These are phyloP conservation scores for Coemansia umbellata DNA, from an alignment of 192 early-diverging fungal genomes.

Conservation along the genomic window DNA sequence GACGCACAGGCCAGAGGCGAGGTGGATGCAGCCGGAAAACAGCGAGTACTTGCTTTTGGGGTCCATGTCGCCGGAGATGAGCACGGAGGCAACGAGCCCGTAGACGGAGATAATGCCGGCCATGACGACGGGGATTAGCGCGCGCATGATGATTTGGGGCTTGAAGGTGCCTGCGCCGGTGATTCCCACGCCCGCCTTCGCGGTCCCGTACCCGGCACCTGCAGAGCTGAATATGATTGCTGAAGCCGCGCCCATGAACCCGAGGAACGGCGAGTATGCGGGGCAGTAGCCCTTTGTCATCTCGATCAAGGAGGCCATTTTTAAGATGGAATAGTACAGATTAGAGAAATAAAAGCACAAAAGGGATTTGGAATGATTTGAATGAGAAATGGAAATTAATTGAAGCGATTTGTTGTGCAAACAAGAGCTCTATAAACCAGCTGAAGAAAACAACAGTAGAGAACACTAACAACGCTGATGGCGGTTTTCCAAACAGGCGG, in stretches of 20 bases:
- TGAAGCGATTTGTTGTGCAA: too few species aligned
- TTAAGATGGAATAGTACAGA: too few species aligned
- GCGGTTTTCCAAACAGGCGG: too few species aligned
- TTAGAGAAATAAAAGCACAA: too few species aligned
- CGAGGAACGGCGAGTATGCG: constrained; percentile 56
- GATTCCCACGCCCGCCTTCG: constrained; percentile 95
- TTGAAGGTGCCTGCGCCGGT: constrained; percentile 90
- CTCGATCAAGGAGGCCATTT: constrained; percentile 26
- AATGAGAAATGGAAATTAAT: too few species aligned
- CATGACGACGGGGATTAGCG: constrained; percentile 97
- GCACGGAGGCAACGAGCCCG: constrained; percentile 92
- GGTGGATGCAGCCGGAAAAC: constrained; percentile 76
- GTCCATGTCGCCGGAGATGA: constrained; percentile 69
- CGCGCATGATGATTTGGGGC: constrained; percentile 87
- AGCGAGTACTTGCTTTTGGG: constrained; percentile 43
- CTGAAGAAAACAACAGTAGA: too few species aligned
- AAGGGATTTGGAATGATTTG: too few species aligned
- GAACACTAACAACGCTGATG: too few species aligned
- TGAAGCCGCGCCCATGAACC: constrained; percentile 51
- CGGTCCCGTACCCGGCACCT: constrained; percentile 97
- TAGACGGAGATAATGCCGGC: constrained; percentile 98
- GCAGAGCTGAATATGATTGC: constrained; percentile 76
- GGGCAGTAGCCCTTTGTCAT: constrained; percentile 49
- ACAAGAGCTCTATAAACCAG: too few species aligned
- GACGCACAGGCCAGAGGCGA: constrained; percentile 89